Conservation (phyloP, 768 basidiomycete genomes). For the Russula earlei region DNA sequence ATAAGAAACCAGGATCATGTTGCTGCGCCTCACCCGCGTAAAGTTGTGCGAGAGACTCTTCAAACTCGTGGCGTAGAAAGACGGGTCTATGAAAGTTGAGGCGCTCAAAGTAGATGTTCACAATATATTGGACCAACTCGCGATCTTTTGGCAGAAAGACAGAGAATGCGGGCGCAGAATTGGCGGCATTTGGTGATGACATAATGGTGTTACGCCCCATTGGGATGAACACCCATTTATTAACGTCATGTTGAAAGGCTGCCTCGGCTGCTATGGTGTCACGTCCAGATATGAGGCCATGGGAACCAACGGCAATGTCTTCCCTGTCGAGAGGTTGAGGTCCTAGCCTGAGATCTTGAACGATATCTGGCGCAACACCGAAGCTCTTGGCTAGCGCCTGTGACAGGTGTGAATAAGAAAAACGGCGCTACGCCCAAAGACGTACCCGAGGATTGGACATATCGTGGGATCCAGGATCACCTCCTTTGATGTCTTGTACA, state of each 20-base stretch:
- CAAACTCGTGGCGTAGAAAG: conserved; percentile 59
- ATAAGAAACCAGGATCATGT: conserved; percentile 70
- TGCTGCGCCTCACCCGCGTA: conserved; percentile 47
- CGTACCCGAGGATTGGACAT: conserved; percentile 59
- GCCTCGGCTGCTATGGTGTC: conserved; percentile 50
- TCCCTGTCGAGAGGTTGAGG: conserved; percentile 45
- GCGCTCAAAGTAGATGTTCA: conserved; percentile 63
- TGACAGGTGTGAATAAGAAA: conserved; percentile 14
- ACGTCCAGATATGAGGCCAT: conserved; percentile 58
- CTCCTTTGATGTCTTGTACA: conserved; percentile 47
- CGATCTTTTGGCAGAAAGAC: conserved; percentile 76
- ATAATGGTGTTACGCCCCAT: conserved; percentile 39
- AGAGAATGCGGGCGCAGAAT: conserved; percentile 33
- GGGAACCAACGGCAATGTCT: conserved; percentile 70
- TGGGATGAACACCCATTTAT: conserved; percentile 50
- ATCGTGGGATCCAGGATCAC: conserved; percentile 73
- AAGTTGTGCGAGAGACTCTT: conserved; percentile 51
- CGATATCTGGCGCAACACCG: conserved; percentile 64
- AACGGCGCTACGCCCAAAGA: neutral
- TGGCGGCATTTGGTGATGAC: conserved; percentile 19
- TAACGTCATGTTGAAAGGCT: conserved; percentile 47
- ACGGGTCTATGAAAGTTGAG: conserved; percentile 79
- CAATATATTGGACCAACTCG: conserved; percentile 48
- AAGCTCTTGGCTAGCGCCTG: conserved; percentile 70
- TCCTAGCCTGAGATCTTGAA: conserved; percentile 51